Base-by-base conservation (phyloP, 345 rosid genomes). In the Turnera subulata region DNA sequence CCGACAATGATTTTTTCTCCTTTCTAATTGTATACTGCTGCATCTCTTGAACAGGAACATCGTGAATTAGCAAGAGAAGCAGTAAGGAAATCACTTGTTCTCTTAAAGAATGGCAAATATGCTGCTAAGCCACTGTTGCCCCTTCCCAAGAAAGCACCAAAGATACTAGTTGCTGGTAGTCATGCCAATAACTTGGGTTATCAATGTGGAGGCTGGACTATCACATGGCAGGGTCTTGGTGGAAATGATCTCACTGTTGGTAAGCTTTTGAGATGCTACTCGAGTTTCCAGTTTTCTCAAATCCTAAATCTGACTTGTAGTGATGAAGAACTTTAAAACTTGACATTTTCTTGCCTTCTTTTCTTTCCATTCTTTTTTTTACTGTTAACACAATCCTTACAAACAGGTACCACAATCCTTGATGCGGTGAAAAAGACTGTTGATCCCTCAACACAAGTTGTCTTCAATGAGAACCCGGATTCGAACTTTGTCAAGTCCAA, bases 161-260 rank as follows among this genome's bases (percentile, higher is more conserved):
- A 59, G 72, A 77, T 90, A 39, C 76, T 90, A 19, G 95, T 90
- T 6, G 85, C 91, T 3, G 97, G 97, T 20, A 83, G 77, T 37
- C 97, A 90, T 24, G 93, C 93, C 35, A 71, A 87, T 66, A 76
- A 90, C 49, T 61, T 90, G 66, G 97, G 95, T n/a, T 66, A 83
- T 50, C 97, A 90, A 56, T 87, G 97, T 24, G 95, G 93, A 1
- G 97, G 93, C 20, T 90, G 97, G 97, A 84, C 95, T 0, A 78
- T 83, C 53, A 25, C 78, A 5, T 87, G 88, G 95, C 91, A 87
- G 48, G 97, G 97, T n/a, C 74, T 73, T 8, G 20, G 43, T 4
- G 77, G 80, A 65, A 90, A 84, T 55, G 78, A 81, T 55, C 70
- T 62, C 43, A 84, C 95, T 20, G 59, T 32, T 1, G 96, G 93